Evolutionary conservation across 352 stramenopile species (phyloP), one percentile per base, ranked within the genome.

Genomic region (Phytophthora boehmeriae): DNA sequence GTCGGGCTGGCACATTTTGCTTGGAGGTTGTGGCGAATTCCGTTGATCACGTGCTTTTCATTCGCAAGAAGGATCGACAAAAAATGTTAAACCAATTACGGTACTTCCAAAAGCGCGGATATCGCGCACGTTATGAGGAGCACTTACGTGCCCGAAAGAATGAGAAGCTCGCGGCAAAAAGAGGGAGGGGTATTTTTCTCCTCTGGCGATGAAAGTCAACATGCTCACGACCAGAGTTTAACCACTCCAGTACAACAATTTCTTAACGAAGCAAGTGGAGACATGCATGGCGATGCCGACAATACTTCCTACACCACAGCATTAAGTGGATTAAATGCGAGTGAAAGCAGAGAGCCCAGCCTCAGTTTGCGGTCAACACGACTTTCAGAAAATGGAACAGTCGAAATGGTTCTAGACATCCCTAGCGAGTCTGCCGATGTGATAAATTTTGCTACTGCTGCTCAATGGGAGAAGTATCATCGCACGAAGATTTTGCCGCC

Each of bases 31-130:
- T 54, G 11, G 59, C 59, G 1, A 68, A 68, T 34, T 49, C 59
- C 48, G 58, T 68, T 43, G 64, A 73, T 16, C 47, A 41, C 30
- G 65, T 73, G 30, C 51, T 73, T 58, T 73, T 73, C n/a, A 27
- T 9, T 8, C 59, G 50, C 51, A 41, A 22, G 17, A 49, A 57
- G 22, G 54, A 68, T 42, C 65, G 65, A 14, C 48, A 73, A 27
- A 58, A 20, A 27, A 62, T 73, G 59, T 43, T 58, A 16, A 73
- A 53, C n/a, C 19, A 51, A 11, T 23, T 73, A 28, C 28, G 59
- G 10, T 9, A 45, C 5, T 20, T n/a, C 4, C 23, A 52, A 5
- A 65, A 66, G 36, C 13, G 20, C 22, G 35, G 49, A 22, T 73
- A 69, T 42, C 47, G 61, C 9, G 22, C 19, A 13, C 65, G 49